Conservation (phyloP, 306 rosid species). For the Bauhinia variegata region DNA sequence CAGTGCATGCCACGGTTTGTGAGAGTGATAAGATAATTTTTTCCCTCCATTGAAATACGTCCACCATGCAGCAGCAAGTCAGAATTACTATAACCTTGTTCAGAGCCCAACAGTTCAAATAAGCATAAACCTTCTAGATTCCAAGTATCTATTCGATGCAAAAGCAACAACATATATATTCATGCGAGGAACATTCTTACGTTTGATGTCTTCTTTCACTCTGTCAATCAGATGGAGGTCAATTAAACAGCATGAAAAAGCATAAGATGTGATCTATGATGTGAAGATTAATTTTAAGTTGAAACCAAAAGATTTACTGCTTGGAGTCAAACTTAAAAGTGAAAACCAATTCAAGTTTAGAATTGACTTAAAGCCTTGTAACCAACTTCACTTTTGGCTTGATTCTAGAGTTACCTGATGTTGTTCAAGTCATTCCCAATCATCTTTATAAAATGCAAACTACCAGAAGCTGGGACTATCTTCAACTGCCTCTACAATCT, state of each 20-base stretch:
- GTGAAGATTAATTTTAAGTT: too few species aligned
- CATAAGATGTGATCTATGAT: background rate
- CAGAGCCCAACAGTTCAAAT: background rate
- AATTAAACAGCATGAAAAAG: background rate
- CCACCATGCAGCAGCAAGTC: background rate
- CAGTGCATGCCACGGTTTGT: background rate
- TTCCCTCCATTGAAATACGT: background rate
- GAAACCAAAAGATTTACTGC: too few species aligned
- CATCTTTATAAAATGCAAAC: conserved; percentile 50
- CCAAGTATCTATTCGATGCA: background rate
- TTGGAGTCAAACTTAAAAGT: background rate
- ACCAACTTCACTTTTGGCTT: conserved; percentile 5
- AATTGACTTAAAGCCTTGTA: background rate
- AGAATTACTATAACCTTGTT: background rate
- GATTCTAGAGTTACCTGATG: conserved; percentile 47
- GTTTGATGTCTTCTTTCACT: background rate
- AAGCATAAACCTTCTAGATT: background rate
- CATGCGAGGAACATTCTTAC: background rate
- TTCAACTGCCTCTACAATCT: conserved; percentile 42
- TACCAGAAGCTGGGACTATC: conserved; percentile 65
- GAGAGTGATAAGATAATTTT: background rate
- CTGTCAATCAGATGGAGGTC: background rate
- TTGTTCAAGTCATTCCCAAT: conserved; percentile 54
- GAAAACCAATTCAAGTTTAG: background rate
- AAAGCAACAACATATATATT: background rate